Conservation (phyloP, 202 grass and related monocot species). For the Carex arenaria region DNA sequence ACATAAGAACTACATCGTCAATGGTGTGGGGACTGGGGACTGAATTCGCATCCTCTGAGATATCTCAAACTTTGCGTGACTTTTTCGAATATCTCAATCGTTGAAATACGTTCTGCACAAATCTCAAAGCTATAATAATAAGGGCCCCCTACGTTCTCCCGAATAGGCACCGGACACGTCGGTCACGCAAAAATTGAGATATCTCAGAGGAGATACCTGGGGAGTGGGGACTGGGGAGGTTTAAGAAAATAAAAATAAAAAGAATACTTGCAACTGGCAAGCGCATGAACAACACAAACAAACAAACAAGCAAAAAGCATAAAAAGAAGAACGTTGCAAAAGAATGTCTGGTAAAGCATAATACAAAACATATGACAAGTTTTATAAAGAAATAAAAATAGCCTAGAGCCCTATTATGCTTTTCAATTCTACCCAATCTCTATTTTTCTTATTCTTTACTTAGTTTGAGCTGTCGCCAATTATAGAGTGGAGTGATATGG, state of each 20-base stretch:
- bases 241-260: not conserved
- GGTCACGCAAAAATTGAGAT: no score
- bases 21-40: not conserved
- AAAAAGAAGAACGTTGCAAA: not conserved
- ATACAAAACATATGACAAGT: constrained; percentile 6
- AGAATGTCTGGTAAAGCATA: constrained; percentile 16
- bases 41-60: no score
- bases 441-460: constrained; percentile 17
- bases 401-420: constrained; percentile 35
- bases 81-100: no score
- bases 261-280: not conserved
- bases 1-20: not conserved
- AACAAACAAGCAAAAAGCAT: not conserved
- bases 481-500: constrained; percentile 36
- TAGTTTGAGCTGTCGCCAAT: constrained; percentile 24
- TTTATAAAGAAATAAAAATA: constrained; percentile 31
- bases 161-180: no score
- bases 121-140: no score
- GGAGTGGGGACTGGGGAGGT: no score
- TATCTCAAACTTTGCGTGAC: no score
- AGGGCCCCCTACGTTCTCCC: no score
- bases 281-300: constrained; percentile 4
- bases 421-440: constrained; percentile 28
- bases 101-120: no score
- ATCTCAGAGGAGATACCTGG: no score